These are phyloP conservation scores for Botrytis deweyae DNA, from an alignment of 2,329 filamentous ascomycete genomes.

Conservation along the genomic window DNA sequence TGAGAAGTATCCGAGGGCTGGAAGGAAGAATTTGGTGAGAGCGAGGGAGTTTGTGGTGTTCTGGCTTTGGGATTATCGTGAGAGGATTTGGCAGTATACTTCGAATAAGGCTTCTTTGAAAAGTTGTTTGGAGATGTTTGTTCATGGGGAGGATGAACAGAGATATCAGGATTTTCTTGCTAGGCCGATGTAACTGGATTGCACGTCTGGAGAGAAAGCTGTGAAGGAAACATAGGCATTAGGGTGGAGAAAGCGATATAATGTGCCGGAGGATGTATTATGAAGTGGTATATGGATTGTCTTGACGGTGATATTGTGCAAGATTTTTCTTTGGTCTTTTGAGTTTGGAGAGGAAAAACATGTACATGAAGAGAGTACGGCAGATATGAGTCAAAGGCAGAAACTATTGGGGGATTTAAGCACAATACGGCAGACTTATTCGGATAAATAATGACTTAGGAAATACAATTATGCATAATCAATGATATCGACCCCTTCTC, in stretches of 20 bases:
- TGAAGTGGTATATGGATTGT: not conserved
- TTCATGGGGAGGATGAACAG: not conserved
- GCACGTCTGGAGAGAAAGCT: rapidly evolving
- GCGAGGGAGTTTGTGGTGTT: not conserved
- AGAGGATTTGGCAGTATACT: not conserved
- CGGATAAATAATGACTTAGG: not conserved
- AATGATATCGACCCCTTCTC: not conserved
- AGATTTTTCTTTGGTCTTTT: not conserved
- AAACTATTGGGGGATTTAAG: not conserved
- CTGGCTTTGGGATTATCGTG: not conserved
- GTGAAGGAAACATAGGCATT: not conserved
- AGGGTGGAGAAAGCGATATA: not conserved
- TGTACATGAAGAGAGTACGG: not conserved
- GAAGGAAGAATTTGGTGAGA: not conserved
- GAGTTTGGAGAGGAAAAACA: not conserved
- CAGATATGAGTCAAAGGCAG: not conserved
- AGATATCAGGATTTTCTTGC: not conserved
- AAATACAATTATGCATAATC: not conserved
- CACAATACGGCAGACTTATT: not conserved
- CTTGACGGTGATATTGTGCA: not conserved
- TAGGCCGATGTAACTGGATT: not conserved
- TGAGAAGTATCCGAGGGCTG: not conserved
- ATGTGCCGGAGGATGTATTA: not conserved
- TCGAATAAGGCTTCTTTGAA: not conserved
- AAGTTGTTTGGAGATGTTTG: not conserved